A percentile compares a stretch with the other conserved stretches of the same genome.
phyloP scores from a whole-genome alignment of 176 grass and related monocot species.

The Oryza coarctata region DNA sequence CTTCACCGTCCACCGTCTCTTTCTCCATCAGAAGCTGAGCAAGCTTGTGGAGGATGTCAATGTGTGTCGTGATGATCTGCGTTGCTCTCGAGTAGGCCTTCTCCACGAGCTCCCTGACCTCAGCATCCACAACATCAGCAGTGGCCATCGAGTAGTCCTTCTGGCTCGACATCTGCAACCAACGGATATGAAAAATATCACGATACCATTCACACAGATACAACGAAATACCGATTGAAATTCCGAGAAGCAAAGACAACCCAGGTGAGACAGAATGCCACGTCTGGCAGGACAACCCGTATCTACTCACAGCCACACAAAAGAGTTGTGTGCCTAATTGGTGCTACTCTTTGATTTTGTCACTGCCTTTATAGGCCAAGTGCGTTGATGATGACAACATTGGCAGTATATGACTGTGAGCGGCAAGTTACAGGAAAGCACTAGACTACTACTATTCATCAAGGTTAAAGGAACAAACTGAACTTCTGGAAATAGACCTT shows the following conservation, averaged over 20 bases:
- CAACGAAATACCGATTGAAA: neutral
- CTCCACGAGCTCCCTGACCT: conserved; percentile 94
- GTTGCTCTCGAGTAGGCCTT: conserved; percentile 70
- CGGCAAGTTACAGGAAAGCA: neutral
- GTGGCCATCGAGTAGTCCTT: conserved; percentile 99
- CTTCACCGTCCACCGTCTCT: conserved; percentile 92
- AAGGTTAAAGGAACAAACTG: neutral
- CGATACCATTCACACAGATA: neutral
- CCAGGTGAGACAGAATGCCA: neutral
- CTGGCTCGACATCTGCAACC: conserved; percentile 77
- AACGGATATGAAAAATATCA: conserved; percentile 1
- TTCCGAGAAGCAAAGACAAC: neutral
- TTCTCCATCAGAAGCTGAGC: conserved; percentile 94
- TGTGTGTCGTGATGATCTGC: conserved; percentile 68
- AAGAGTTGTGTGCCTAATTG: neutral
- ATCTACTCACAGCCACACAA: conserved; percentile 17
- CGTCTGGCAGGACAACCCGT: neutral
- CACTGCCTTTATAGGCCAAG: neutral
- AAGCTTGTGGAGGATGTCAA: conserved; percentile 89
- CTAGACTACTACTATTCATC: neutral
- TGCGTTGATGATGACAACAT: neutral
- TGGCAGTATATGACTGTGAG: conserved; percentile 9
- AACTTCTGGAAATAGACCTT: conserved; percentile 3
- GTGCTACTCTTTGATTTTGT: neutral
- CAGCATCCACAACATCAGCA: conserved; percentile 76